Evolutionary conservation across 805 yeast genomes (phyloP).

Genomic region (Ogataea ramenticola): DNA sequence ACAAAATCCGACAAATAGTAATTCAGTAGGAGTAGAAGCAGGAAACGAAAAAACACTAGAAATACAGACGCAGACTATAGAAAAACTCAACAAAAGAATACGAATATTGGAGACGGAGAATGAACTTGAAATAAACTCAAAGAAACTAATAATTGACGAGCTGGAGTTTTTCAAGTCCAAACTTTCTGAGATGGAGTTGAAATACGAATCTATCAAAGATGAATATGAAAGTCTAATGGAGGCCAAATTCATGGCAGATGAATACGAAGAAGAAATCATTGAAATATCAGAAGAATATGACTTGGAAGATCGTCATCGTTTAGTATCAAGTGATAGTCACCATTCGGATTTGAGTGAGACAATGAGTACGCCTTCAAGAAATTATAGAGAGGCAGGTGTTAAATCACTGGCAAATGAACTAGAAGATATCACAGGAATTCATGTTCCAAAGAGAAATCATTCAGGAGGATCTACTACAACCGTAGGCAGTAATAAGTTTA

Average conservation of each 20-base stretch:
- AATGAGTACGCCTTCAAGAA: background rate
- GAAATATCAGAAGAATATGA: background rate
- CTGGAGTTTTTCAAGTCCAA: constrained; percentile 40
- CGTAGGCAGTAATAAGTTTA: background rate
- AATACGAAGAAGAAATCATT: background rate
- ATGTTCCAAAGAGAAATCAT: background rate
- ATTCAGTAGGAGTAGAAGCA: constrained; percentile 5
- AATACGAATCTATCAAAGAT: constrained; percentile 19
- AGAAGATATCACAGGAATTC: background rate
- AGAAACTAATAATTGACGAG: constrained; percentile 46
- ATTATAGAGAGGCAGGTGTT: background rate
- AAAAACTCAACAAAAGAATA: constrained; percentile 18
- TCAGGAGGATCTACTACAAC: background rate
- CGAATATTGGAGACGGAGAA: constrained; percentile 39
- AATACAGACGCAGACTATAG: constrained; percentile 13
- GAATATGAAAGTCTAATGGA: constrained; percentile 22
- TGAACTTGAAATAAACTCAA: constrained; percentile 47
- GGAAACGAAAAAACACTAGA: constrained; percentile 2
- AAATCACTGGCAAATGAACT: background rate
- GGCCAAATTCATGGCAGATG: constrained; percentile 8
- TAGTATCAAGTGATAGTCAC: background rate
- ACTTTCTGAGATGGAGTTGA: constrained; percentile 18
- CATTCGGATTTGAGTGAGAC: background rate
- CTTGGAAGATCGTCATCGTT: background rate
- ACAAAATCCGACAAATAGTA: constrained; percentile 5